Base-by-base conservation (phyloP, 2,329 filamentous ascomycete genomes). In the Alternaria dauci region DNA sequence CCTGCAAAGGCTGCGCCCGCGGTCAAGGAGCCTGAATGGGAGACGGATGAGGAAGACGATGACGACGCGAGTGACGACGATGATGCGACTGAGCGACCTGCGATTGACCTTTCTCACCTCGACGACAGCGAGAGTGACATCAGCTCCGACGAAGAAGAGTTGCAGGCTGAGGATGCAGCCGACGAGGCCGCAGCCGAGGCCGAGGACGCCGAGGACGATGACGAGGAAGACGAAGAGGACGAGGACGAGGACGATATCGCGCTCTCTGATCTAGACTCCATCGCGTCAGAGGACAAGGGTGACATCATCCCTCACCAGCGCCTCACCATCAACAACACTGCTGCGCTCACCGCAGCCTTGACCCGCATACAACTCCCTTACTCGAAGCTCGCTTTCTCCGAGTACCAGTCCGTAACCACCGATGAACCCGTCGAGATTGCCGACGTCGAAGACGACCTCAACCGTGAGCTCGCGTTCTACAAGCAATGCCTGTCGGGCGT, bases 241-340 rank as follows among this genome's bases (percentile, higher is more conserved):
- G 87, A 88, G 0, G 83, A 85, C 0, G 68, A 71, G 2, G 87
- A 88, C 0, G 93, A 96, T 67, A 93, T 97, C 44, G 90, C 94
- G 4, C 87, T 97, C 66, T 96, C 93, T 32, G 94, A 97, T 71
- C 89, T 95, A 52, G 91, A 92, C 71, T 91, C 92, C 53, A 77
- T 90, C 42, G 85, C 91, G 55, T 92, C 91, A 20, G 91, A 92
- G 65, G 93, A 96, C 72, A 90, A 88, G 71, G 92, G 92, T 80
- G 94, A 97, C 75, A 87, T 97, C 41, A 88, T 96, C 63, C 92
- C 93, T 16, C 91, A 96, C 81, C 93, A 95, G 77, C 91, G 93
- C 71, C 89, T 97, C 68, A 97, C 94, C 54, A 98, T 98, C 83
- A 97, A 99, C 86, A 99, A 99, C 83, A 94, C 91, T 55, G 85